These are phyloP conservation scores for Amanita rubescens DNA, from an alignment of 768 basidiomycete species.

Conservation along the genomic window DNA sequence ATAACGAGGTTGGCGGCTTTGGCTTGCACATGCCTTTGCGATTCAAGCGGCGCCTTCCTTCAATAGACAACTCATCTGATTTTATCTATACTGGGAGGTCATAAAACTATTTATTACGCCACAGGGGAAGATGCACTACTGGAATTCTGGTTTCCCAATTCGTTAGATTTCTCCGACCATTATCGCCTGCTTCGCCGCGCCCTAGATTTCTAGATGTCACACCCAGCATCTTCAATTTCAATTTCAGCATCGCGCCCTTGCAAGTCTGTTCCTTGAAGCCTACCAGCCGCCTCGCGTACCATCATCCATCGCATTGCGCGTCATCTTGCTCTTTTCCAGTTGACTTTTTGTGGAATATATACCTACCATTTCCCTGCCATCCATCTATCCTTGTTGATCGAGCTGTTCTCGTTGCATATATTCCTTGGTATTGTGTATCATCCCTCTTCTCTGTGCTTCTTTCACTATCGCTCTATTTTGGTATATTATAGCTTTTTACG, in stretches of 20 bases:
- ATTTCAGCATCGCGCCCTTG: neutral
- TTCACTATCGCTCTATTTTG: neutral
- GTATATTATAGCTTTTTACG: neutral
- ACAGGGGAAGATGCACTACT: too few species aligned
- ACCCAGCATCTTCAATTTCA: neutral
- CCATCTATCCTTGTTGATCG: neutral
- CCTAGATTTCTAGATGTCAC: neutral
- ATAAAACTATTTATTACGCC: neutral
- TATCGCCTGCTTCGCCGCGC: neutral
- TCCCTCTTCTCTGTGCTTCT: neutral
- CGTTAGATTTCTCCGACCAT: neutral
- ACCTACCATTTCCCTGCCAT: neutral
- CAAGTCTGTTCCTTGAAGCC: neutral
- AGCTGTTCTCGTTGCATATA: neutral
- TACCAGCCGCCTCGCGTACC: neutral
- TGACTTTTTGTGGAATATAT: neutral
- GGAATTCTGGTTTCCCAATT: neutral
- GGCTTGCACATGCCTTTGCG: conserved; percentile 3
- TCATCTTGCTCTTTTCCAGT: neutral
- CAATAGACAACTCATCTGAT: neutral
- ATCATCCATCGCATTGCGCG: neutral
- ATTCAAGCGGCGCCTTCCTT: conserved; percentile 1
- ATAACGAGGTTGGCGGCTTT: neutral
- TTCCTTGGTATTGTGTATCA: neutral
- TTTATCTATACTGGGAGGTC: neutral